Evolutionary conservation across 1,284 basidiomycete species (phyloP), one percentile per base, ranked within the genome.

Genomic region (Naganishia sp.): DNA sequence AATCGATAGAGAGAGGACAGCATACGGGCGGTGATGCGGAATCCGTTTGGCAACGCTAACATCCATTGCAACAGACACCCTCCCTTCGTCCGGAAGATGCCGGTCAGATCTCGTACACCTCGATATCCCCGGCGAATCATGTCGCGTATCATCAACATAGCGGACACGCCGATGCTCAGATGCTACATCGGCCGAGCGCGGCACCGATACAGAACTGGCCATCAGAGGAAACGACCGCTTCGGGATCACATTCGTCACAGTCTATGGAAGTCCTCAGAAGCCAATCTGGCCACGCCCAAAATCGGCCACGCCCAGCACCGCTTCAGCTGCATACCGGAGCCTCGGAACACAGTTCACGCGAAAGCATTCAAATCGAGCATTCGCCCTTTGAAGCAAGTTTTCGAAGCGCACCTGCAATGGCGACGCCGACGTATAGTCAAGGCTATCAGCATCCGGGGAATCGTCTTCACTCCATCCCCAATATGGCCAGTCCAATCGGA

Each of bases 61-160:
- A 11, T 0, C 28, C 25, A 6, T 45, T 28, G 0, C 57, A 3
- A 16, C 15, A 61, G 59, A 61, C 59, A 25, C 48, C 59, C 13
- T 61, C 59, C 18, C 59, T 61, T 52, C 59, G 59, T 50, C 48
- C 48, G 33, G 59, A 61, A 42, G 48, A 61, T 39, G 18, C 59
- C 15, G 48, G 36, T n/a, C 49, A 36, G 18, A 39, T 11, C 36
- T 23, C 48, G 15, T 61, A 49, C 23, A 39, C 59, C 9, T 61
- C 48, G 31, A 52, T 61, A 52, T 61, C 59, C 25, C 59, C 59
- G 11, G 43, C 21, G 21, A 36, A 23, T 43, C 59, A 61, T 21
- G 13, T 61, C 28, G 18, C 56, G n/a, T 52, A 61, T 36, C 59
- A 59, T 13, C 56, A 61, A 31, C 56, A 61, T 43, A 36, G 50